These are phyloP conservation scores for Lentinus tigrinus DNA, from an alignment of 768 basidiomycete species.

Conservation along the genomic window DNA sequence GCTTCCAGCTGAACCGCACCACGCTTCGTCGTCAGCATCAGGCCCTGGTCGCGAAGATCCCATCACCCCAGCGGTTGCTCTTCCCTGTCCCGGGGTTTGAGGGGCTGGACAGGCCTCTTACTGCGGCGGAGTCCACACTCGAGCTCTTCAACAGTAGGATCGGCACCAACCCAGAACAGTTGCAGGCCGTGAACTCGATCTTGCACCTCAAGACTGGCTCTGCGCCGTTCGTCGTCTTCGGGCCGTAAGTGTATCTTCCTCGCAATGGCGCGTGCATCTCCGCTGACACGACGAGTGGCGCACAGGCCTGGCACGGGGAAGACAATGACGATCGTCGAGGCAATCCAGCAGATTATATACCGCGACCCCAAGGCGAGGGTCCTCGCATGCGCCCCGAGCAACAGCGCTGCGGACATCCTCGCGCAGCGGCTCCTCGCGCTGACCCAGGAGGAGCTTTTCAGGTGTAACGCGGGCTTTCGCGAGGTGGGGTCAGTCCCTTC, in stretches of 20 bases:
- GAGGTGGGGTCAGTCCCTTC: conserved; percentile 36
- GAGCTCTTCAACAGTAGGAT: conserved; percentile 30
- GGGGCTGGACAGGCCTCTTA: not conserved
- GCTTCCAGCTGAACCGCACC: conserved; percentile 55
- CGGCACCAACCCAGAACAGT: conserved; percentile 44
- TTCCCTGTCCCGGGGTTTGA: conserved; percentile 38
- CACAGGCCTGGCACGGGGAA: conserved; percentile 56
- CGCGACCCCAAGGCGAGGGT: conserved; percentile 43
- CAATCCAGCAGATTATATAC: conserved; percentile 53
- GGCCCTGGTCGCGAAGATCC: conserved; percentile 40
- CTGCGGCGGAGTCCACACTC: conserved; percentile 23
- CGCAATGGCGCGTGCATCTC: not conserved
- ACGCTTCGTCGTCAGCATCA: conserved; percentile 57
- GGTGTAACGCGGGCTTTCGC: conserved; percentile 59
- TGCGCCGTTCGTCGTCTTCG: conserved; percentile 59
- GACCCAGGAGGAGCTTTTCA: conserved; percentile 43
- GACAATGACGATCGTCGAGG: conserved; percentile 64
- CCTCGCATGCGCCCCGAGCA: conserved; percentile 67
- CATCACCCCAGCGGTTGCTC: conserved; percentile 39
- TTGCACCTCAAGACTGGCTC: conserved; percentile 43
- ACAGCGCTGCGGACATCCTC: conserved; percentile 65
- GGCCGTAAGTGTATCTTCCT: conserved; percentile 48
- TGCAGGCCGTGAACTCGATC: conserved; percentile 51
- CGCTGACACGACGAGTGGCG: not conserved
- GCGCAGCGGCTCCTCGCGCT: conserved; percentile 41